Conservation (phyloP, 768 basidiomycete genomes). For the Cystobasidiopsis lactophilus region DNA sequence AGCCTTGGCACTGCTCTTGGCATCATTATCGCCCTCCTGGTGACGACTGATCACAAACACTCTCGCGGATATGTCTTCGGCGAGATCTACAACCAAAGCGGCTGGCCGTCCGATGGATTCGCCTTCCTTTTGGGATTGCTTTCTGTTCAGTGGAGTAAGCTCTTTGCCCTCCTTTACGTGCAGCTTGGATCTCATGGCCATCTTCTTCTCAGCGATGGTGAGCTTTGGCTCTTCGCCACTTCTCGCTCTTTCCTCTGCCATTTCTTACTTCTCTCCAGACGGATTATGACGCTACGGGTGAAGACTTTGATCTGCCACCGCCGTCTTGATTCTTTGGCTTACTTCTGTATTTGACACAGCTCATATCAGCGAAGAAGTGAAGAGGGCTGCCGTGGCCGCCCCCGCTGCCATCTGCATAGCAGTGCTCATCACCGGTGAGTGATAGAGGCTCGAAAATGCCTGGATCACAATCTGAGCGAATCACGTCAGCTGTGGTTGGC, state of each 20-base stretch:
- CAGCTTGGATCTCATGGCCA: too few relatives aligned
- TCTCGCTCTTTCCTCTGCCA: neutral
- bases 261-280: neutral
- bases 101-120: conserved; percentile 53
- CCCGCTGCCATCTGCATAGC: conserved; percentile 28
- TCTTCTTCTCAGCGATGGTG: too few relatives aligned
- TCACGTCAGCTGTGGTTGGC: too few relatives aligned
- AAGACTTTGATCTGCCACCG: too few relatives aligned
- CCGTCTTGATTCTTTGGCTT: too few relatives aligned
- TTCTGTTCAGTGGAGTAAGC: conserved; percentile 69
- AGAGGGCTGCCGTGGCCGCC: conserved; percentile 26
- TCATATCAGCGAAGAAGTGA: conserved; percentile 27
- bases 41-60: conserved; percentile 53
- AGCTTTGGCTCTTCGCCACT: conserved; percentile 15
- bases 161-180: too few relatives aligned
- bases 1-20: conserved; percentile 59
- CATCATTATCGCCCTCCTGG: conserved; percentile 63
- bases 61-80: conserved; percentile 58
- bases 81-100: conserved; percentile 49
- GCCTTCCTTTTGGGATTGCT: conserved; percentile 67
- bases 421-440: conserved; percentile 25
- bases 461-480: too few relatives aligned
- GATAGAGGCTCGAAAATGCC: conserved; percentile 26
- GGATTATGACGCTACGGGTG: conserved; percentile 8
- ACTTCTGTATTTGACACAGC: conserved; percentile 15